Conservation (phyloP, 345 rosid genomes). For the Geranium rotundifolium region DNA sequence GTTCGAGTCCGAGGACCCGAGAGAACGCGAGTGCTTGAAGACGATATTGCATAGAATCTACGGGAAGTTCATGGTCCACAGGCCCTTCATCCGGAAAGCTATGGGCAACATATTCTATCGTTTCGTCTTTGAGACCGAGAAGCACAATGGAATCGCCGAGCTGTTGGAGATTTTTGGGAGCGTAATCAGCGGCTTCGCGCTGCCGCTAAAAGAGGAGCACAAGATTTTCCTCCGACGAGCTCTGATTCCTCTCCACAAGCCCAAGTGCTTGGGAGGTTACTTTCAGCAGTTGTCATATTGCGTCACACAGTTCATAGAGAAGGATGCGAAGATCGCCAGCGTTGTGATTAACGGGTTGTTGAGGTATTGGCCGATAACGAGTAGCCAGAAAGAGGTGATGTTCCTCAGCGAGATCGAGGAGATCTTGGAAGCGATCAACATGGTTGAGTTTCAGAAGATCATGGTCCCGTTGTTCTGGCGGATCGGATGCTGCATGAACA, state of each 20-base stretch:
- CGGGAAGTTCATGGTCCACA: constrained; percentile 86
- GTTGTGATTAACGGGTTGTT: constrained; percentile 53
- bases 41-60: constrained; percentile 58
- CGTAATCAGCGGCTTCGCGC: constrained; percentile 67
- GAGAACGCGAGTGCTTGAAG: constrained; percentile 81
- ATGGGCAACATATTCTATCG: constrained; percentile 62
- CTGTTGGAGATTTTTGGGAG: constrained; percentile 83
- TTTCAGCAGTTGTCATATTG: constrained; percentile 73
- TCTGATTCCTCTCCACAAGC: constrained; percentile 79
- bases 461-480: constrained; percentile 71
- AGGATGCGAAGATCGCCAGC: constrained; percentile 64
- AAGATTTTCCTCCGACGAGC: constrained; percentile 78
- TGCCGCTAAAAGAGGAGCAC: constrained; percentile 89
- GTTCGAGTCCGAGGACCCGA: constrained; percentile 75
- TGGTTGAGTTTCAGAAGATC: constrained; percentile 67
- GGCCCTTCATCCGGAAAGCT: constrained; percentile 71
- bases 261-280: constrained; percentile 64
- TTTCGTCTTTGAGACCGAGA: constrained; percentile 73
- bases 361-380: constrained; percentile 81
- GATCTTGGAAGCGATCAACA: constrained; percentile 58
- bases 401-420: constrained; percentile 77
- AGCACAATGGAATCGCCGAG: constrained; percentile 70
- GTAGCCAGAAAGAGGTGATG: constrained; percentile 87
- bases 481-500: constrained; percentile 69
- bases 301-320: constrained; percentile 70